Conservation (phyloP, 768 basidiomycete species). For the Mrakia gelida region DNA sequence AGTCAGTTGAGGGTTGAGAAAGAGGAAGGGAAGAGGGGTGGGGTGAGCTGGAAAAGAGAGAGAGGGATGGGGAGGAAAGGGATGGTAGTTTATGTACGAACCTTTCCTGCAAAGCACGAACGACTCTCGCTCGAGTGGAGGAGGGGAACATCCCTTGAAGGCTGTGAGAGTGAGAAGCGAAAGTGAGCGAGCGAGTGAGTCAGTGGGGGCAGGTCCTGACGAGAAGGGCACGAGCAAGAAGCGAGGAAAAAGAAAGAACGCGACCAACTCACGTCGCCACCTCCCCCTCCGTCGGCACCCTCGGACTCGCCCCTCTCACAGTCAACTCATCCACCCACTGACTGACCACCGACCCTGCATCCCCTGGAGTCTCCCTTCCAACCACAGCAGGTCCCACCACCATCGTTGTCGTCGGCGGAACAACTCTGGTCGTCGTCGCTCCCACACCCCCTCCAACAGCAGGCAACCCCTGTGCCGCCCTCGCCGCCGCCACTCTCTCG, state of each 20-base stretch:
- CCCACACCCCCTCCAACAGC: background rate
- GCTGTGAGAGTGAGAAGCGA: background rate
- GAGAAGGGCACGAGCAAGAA: no score
- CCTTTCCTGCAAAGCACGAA: background rate
- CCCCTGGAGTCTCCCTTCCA: no score
- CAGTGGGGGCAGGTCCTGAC: no score
- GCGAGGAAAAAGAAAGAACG: no score
- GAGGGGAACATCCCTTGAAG: constrained; percentile 1
- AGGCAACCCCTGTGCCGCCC: background rate
- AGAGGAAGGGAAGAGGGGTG: no score
- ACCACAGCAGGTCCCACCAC: background rate
- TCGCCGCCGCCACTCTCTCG: background rate
- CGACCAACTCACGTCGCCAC: background rate
- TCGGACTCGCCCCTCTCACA: background rate
- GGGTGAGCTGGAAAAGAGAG: background rate
- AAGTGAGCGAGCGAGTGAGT: no score
- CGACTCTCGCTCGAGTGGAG: background rate
- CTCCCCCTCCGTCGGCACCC: constrained; percentile 7
- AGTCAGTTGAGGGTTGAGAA: background rate
- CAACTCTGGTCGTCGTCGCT: background rate
- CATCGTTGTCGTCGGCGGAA: background rate
- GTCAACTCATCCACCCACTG: constrained; percentile 15
- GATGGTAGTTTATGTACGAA: background rate
- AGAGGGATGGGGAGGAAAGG: background rate
- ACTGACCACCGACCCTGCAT: background rate